A percentile compares a stretch with the other conserved stretches of the same genome.
Evolutionary conservation across 129 eudicot genomes (phyloP).

Genomic region (Deinandra increscens): DNA sequence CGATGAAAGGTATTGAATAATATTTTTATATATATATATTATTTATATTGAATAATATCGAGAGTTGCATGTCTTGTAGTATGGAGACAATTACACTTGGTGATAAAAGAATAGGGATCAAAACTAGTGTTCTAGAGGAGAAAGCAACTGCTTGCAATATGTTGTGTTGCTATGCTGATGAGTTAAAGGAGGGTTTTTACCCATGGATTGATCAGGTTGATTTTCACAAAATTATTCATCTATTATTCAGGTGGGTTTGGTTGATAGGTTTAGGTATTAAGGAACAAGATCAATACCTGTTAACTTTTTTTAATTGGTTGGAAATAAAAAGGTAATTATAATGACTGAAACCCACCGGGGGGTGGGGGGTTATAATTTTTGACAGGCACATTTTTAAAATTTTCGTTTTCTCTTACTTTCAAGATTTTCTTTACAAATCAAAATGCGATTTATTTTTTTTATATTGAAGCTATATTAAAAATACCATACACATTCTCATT

Average conservation of each 20-base stretch:
- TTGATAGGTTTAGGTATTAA: neutral
- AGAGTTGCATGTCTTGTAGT: conserved; percentile 44
- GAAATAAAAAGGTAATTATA: neutral
- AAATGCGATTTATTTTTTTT: neutral
- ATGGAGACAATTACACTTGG: conserved; percentile 99
- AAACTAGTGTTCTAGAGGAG: conserved; percentile 97
- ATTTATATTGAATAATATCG: conserved; percentile 5
- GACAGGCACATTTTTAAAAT: neutral
- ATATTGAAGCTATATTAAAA: neutral
- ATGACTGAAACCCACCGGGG: neutral
- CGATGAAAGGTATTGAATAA: conserved; percentile 99
- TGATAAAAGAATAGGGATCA: conserved; percentile 95
- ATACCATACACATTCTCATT: neutral
- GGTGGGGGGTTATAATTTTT: neutral
- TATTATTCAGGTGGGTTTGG: neutral
- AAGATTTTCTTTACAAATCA: neutral
- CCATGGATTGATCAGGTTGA: conserved; percentile 99
- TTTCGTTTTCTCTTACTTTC: neutral
- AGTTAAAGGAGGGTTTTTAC: conserved; percentile 93
- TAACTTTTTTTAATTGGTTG: neutral
- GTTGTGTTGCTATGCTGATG: conserved; percentile 99
- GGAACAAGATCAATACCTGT: neutral
- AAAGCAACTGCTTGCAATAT: conserved; percentile 99
- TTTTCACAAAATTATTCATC: neutral
- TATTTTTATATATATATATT: no score